These are phyloP conservation scores for Gossypium herbaceum DNA, from an alignment of 345 rosid genomes.

Conservation along the genomic window DNA sequence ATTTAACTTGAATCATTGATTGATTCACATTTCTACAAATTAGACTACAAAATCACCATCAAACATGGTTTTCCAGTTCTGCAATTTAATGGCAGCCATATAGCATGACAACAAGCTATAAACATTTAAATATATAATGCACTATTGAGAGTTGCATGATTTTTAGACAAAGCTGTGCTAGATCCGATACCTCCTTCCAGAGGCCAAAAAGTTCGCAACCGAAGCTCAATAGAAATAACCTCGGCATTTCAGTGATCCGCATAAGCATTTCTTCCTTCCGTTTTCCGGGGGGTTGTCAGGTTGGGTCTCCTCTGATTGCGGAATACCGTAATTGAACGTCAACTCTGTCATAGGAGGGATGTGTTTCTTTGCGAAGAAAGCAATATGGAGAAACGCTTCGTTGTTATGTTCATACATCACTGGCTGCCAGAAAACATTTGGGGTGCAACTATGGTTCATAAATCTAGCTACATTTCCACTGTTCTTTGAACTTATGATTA, in stretches of 20 bases:
- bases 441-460: constrained; percentile 91
- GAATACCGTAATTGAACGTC: constrained; percentile 72
- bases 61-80: background rate
- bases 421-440: constrained; percentile 92
- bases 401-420: constrained; percentile 38
- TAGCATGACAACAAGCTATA: background rate
- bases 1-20: background rate
- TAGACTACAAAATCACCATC: background rate
- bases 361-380: constrained; percentile 63
- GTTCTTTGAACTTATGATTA: constrained; percentile 68
- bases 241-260: constrained; percentile 60
- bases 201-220: background rate
- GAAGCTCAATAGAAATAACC: constrained; percentile 55
- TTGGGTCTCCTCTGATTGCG: constrained; percentile 27
- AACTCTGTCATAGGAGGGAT: constrained; percentile 88
- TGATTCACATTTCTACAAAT: background rate
- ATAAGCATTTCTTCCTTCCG: constrained; percentile 57
- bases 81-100: background rate
- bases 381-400: constrained; percentile 48
- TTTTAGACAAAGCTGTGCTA: background rate
- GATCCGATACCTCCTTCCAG: background rate
- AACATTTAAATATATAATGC: background rate
- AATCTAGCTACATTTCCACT: constrained; percentile 83
- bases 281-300: constrained; percentile 11
- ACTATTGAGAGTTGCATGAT: background rate